Base-by-base conservation (phyloP, 345 rosid genomes). In the Theobroma cacao region DNA sequence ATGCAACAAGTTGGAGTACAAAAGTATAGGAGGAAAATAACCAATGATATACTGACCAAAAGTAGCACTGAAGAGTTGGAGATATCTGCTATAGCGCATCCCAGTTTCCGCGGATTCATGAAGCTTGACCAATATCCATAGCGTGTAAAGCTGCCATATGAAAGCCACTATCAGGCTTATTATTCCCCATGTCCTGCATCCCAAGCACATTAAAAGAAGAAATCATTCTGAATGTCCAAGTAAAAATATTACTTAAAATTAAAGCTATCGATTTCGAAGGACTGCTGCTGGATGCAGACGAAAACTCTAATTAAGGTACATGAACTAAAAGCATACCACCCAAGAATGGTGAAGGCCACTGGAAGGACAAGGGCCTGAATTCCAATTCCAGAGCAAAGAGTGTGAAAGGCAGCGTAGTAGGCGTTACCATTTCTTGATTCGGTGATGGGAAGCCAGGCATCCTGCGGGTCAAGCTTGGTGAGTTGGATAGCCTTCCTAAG, bases 381-480 rank as follows among this genome's bases (percentile, higher is more conserved):
- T 33, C 97, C 94, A 77, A 94, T 85, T 7, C 98, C 97, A 0
- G 97, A 89, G 77, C 94, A 92, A 9, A 91, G 94, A 75, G 86
- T 86, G 47, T 92, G 97, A 85, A 91, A 90, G 52, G 91, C 93
- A 0, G 94, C 93, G 68, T 93, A 92, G 74, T 70, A 88, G 15
- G 89, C 85, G 73, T 91, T 94, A 3, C 97, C 95, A 60, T 92
- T 91, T 74, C 95, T 78, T 2, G 98, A 94, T 80, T 92, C 93
- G 1, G 95, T 94, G 76, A 94, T 91, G 1, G 97, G 94, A 55
- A 94, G 88, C 98, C 98, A 94, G 2, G 92, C 94, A 38, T 90
- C 94, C 18, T 80, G 82, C 20, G 90, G 90, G 63, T 88, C 92
- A 11, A 88, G 88, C 86, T 65, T 90, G 0, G 93, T 88, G 22